Conservation (phyloP, 2,329 filamentous ascomycete species). For the Paecilomyces niveus region DNA sequence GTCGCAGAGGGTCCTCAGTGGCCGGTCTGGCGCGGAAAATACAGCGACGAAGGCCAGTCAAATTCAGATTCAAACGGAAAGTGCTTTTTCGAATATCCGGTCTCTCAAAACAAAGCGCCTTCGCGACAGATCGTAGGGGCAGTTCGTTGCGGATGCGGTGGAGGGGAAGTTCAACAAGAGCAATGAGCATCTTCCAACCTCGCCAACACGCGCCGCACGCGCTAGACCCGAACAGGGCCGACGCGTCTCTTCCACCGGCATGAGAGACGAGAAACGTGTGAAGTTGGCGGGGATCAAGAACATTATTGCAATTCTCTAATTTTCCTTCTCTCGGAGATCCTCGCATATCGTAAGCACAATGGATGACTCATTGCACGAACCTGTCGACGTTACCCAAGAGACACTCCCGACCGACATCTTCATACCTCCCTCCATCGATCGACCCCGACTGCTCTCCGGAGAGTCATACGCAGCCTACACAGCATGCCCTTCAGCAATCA, state of each 20-base stretch:
- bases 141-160: background rate
- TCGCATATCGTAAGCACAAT: constrained; percentile 17
- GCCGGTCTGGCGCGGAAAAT: constrained; percentile 1
- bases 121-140: background rate
- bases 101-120: background rate
- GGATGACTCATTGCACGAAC: constrained; percentile 22
- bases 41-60: background rate
- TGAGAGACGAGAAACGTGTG: background rate
- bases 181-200: background rate
- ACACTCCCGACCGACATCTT: constrained; percentile 38
- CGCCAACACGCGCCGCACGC: constrained; percentile 8
- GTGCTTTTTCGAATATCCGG: background rate
- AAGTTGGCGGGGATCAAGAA: background rate
- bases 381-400: constrained; percentile 24
- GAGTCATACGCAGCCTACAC: constrained; percentile 67
- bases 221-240: constrained; percentile 28
- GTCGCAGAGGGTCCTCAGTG: constrained; percentile 12
- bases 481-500: constrained; percentile 56
- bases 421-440: constrained; percentile 63
- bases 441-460: constrained; percentile 51
- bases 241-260: constrained; percentile 20
- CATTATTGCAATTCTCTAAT: background rate
- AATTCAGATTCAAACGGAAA: background rate
- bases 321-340: background rate
- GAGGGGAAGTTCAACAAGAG: constrained; percentile 1